Base-by-base conservation (phyloP, 108 stramenopile species). In the Schizochytrium sp. region DNA sequence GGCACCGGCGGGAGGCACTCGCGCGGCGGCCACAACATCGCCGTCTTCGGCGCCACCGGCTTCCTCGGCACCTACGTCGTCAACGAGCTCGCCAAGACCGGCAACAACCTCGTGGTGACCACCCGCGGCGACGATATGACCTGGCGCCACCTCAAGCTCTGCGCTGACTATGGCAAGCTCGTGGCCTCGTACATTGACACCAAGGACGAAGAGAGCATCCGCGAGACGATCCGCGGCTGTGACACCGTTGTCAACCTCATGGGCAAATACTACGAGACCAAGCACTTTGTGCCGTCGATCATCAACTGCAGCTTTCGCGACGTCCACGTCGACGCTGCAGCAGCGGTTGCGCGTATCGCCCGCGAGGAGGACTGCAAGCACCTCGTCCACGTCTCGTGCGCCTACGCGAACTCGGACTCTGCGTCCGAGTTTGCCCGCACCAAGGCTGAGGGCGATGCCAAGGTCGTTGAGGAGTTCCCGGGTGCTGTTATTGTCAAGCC, bases 221-320 rank as follows among this genome's bases (percentile, higher is more conserved):
- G 90, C 34, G 92, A 96, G 71, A 95, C 95, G 23, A 97, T 98
- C 57, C 95, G 95, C 44, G 95, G 96, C 90, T 94, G 96, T 57
- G 98, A 98, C 76, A 72, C 97, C 63, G 98, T 98, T 18, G 94
- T 99, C 72, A 99, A 98, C 93, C 71, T 98, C 23, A 95, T 98
- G 89, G 97, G 98, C 16, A 99, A 99, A 91, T 93, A 93, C 55
- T 96, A 94, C 58, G 90, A 94, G 72, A 93, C 90, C 28, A 29
- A 41, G 53, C 60, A 88, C n/a, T 47, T 5, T 28, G 29, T 53
- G 21, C 55, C 44, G 1, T 87, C 60, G 29, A n/a, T 41, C 51
- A 58, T 89, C 25, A 97, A 97, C 91, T 97, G 91, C 72, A 89
- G 93, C 87, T 95, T 97, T 69, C 92, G 94, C 57, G 97, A 98